These are phyloP conservation scores for Paraphoma sp. DNA, from an alignment of 2,329 filamentous ascomycete genomes.

Conservation along the genomic window DNA sequence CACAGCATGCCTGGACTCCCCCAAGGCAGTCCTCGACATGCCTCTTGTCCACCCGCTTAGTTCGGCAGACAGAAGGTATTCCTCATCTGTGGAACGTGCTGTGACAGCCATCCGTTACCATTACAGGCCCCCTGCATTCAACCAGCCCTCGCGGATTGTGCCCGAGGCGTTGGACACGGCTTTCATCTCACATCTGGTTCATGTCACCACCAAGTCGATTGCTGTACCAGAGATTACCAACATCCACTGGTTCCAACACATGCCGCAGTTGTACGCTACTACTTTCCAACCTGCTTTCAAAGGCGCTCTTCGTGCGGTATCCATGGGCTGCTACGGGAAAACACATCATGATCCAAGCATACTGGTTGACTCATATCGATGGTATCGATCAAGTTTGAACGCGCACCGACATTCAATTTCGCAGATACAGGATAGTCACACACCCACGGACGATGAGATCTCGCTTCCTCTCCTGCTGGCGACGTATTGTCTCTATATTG, in stretches of 20 bases:
- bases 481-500: too few species aligned
- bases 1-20: neutral
- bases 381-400: slow-evolving; percentile 39
- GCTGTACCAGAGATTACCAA: slow-evolving; percentile 18
- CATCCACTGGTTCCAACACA: slow-evolving; percentile 34
- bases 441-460: slow-evolving; percentile 35
- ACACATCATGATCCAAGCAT: slow-evolving; percentile 36
- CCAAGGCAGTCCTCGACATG: slow-evolving; percentile 1
- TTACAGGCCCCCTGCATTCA: slow-evolving; percentile 28
- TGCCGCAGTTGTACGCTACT: slow-evolving; percentile 26
- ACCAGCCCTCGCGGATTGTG: slow-evolving; percentile 32
- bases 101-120: slow-evolving; percentile 31
- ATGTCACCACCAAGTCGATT: slow-evolving; percentile 27
- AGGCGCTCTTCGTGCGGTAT: slow-evolving; percentile 39
- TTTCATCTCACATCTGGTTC: slow-evolving; percentile 41
- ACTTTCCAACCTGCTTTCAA: slow-evolving; percentile 30
- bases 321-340: slow-evolving; percentile 44
- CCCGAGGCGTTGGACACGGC: slow-evolving; percentile 34
- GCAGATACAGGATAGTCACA: slow-evolving; percentile 15
- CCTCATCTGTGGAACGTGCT: slow-evolving; percentile 22
- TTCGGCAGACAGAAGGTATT: slow-evolving; percentile 1
- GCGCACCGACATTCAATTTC: slow-evolving; percentile 31
- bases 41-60: slow-evolving; percentile 1
- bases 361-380: slow-evolving; percentile 39
- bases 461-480: too few species aligned